These are phyloP conservation scores for Macrocystidia cucumis DNA, from an alignment of 1,284 basidiomycete species.

Conservation along the genomic window DNA sequence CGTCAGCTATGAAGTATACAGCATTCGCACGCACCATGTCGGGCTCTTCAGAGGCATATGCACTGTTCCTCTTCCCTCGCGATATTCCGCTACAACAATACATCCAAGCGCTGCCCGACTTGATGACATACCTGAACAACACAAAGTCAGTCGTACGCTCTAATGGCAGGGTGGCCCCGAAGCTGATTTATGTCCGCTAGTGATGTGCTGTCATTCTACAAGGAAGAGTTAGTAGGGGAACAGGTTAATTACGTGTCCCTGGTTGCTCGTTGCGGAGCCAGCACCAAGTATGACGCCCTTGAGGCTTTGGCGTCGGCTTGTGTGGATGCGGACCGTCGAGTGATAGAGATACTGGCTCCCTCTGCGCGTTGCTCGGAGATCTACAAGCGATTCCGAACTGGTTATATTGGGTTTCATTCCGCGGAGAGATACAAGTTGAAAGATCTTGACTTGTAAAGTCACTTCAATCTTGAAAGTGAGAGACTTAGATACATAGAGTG, in stretches of 20 bases:
- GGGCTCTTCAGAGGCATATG: conserved; percentile 19
- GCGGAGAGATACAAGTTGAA: conserved; percentile 17
- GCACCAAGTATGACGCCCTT: background rate
- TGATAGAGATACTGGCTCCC: conserved; percentile 4
- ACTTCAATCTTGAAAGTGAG: no score
- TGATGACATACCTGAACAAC: conserved; percentile 8
- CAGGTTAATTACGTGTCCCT: conserved; percentile 6
- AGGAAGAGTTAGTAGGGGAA: conserved; percentile 10
- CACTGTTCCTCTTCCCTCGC: conserved; percentile 20
- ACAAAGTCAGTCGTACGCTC: conserved; percentile 6
- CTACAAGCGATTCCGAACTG: conserved; percentile 10
- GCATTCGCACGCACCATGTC: conserved; percentile 20
- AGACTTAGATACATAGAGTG: no score
- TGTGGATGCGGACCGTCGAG: background rate
- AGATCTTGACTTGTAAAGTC: no score
- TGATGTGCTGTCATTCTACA: conserved; percentile 12
- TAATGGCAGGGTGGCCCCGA: no score
- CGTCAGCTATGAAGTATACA: conserved; percentile 16
- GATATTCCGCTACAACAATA: conserved; percentile 19
- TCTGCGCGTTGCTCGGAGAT: background rate
- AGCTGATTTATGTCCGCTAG: conserved; percentile 1
- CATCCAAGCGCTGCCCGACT: conserved; percentile 17
- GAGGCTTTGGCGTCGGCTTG: background rate
- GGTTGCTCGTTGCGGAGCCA: background rate
- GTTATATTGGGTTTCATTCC: conserved; percentile 22